phyloP scores from a whole-genome alignment of 1,284 basidiomycete species.

The Fomitopsis pinicola region DNA sequence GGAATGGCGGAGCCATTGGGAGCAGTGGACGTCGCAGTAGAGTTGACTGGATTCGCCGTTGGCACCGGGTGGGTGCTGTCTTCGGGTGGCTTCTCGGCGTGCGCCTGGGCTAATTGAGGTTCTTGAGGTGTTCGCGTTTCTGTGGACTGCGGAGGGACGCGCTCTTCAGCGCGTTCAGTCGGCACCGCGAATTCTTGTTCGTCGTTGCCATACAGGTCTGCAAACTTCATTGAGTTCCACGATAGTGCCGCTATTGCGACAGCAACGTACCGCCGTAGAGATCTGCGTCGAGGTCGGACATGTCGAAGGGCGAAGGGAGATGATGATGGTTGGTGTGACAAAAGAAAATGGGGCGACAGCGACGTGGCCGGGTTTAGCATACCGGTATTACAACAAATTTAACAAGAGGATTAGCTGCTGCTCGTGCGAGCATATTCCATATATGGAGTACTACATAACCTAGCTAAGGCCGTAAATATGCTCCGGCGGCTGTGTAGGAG shows the following conservation, averaged over 20 bases:
- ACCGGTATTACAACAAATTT: neutral
- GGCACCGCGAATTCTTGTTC: constrained; percentile 54
- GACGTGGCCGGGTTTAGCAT: neutral
- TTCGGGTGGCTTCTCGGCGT: neutral
- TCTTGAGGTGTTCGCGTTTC: constrained; percentile 8
- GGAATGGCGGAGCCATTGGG: constrained; percentile 15
- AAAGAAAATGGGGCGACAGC: neutral
- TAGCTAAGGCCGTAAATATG: neutral
- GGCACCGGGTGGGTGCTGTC: neutral
- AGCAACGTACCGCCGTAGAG: constrained; percentile 67
- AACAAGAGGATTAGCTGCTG: too few species aligned
- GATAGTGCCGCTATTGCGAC: neutral
- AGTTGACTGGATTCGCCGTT: neutral
- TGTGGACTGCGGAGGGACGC: constrained; percentile 21
- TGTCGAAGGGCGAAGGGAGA: constrained; percentile 28
- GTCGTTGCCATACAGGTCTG: constrained; percentile 79
- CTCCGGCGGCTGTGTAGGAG: neutral
- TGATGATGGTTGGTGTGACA: neutral
- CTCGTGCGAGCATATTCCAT: neutral
- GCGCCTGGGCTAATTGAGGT: neutral
- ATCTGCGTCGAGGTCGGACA: constrained; percentile 82
- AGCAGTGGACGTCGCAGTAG: constrained; percentile 4
- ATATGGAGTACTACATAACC: neutral
- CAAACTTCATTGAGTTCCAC: constrained; percentile 9
- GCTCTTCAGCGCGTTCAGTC: constrained; percentile 32